A percentile compares a stretch with the other conserved stretches of the same genome.
Conservation (phyloP, 129 eudicot genomes). For the Mikania micrantha region DNA sequence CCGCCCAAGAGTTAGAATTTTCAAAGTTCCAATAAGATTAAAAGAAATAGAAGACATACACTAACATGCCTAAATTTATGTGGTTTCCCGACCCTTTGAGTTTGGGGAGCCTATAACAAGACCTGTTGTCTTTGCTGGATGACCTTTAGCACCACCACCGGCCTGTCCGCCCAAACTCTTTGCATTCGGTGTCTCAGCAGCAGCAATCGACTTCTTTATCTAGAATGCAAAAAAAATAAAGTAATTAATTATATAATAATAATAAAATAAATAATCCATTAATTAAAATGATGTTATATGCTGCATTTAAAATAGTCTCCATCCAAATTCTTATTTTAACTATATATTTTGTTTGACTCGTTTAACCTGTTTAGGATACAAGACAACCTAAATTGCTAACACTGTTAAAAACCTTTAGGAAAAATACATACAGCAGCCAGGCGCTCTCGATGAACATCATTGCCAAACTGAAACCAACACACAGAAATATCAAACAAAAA, state of each 20-base stretch:
- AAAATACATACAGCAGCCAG: constrained; percentile 61
- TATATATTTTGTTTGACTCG: background rate
- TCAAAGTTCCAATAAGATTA: background rate
- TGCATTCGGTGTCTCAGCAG: constrained; percentile 34
- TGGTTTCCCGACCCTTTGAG: constrained; percentile 32
- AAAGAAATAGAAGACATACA: background rate
- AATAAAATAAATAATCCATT: too few species aligned
- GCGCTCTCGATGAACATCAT: constrained; percentile 77
- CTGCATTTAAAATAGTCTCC: background rate
- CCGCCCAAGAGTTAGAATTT: background rate
- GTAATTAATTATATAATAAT: too few species aligned
- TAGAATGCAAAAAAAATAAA: constrained; percentile 26
- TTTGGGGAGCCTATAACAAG: constrained; percentile 54
- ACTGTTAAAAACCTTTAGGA: background rate
- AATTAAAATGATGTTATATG: background rate
- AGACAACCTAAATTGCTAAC: background rate
- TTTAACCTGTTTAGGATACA: background rate
- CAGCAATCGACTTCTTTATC: constrained; percentile 67
- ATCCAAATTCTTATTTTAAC: too few species aligned
- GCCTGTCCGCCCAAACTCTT: constrained; percentile 55
- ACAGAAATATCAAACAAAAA: background rate
- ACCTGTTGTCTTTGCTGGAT: constrained; percentile 52
- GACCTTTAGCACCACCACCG: constrained; percentile 56
- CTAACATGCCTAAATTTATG: constrained; percentile 18
- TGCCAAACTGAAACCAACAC: constrained; percentile 43